Evolutionary conservation across 23 red algal species (phyloP).

Genomic region (Gracilariopsis chorda): DNA sequence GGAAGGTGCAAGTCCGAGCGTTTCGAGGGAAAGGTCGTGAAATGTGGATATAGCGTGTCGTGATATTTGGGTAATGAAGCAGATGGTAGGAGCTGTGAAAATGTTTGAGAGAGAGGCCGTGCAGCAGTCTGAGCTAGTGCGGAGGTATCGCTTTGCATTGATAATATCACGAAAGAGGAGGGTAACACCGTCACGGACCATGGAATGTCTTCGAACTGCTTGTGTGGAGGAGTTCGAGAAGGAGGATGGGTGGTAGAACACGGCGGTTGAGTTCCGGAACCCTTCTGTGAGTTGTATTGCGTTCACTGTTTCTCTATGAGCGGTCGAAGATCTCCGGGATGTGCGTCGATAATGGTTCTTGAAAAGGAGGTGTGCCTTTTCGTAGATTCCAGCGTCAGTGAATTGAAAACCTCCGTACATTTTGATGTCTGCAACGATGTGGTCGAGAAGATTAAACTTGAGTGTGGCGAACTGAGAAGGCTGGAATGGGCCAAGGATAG

Average conservation of each 20-base stretch:
- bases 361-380: conserved; percentile 7
- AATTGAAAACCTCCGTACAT: not conserved
- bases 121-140: not conserved
- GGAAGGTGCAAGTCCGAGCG: too few relatives aligned
- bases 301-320: not conserved
- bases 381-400: not conserved
- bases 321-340: not conserved
- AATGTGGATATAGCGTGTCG: not conserved
- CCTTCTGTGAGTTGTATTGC: not conserved
- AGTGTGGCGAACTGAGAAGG: not conserved
- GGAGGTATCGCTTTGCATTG: not conserved
- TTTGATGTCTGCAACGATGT: not conserved
- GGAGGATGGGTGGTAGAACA: not conserved
- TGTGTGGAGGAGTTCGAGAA: too few relatives aligned
- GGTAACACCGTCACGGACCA: not conserved
- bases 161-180: not conserved
- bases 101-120: not conserved
- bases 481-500: not conserved
- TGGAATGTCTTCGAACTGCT: not conserved
- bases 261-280: not conserved
- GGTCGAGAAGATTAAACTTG: conserved; percentile 18
- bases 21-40: not conserved
- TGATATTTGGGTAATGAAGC: not conserved
- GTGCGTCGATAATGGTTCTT: not conserved
- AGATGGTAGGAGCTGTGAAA: not conserved